These are phyloP conservation scores for Chalaropsis thielavioides DNA, from an alignment of 2,329 filamentous ascomycete genomes.

Conservation along the genomic window DNA sequence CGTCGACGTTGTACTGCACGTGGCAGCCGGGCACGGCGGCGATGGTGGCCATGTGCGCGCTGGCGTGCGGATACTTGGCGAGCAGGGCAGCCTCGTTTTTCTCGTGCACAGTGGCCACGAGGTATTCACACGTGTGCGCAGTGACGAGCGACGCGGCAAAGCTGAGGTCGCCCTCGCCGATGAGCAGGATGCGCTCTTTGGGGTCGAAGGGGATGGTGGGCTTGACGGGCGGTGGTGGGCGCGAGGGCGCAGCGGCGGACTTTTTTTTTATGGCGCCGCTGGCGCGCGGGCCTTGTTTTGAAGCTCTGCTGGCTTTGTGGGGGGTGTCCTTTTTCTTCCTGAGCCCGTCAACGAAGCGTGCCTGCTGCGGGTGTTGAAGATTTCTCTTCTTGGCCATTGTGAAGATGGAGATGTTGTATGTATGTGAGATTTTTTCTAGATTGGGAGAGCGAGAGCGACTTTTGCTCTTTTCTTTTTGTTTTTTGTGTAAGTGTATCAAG, in stretches of 20 bases:
- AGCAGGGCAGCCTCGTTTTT: slow-evolving; percentile 40
- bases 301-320: slow-evolving; percentile 11
- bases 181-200: slow-evolving; percentile 54
- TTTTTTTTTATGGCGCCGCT: slow-evolving; percentile 18
- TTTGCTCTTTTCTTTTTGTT: not conserved
- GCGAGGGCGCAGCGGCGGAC: slow-evolving; percentile 18
- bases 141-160: slow-evolving; percentile 54
- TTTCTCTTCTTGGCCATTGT: slow-evolving; percentile 33
- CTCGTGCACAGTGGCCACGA: slow-evolving; percentile 59
- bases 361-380: slow-evolving; percentile 22
- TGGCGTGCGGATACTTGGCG: slow-evolving; percentile 60
- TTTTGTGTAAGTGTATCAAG: not conserved
- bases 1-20: slow-evolving; percentile 52
- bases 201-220: slow-evolving; percentile 50
- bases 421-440: not conserved
- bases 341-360: slow-evolving; percentile 12
- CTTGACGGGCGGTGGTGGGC: slow-evolving; percentile 9
- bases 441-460: not conserved
- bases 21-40: slow-evolving; percentile 22
- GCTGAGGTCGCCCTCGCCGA: slow-evolving; percentile 71
- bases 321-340: slow-evolving; percentile 12
- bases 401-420: not conserved
- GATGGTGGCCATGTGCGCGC: slow-evolving; percentile 42
- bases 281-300: slow-evolving; percentile 1
- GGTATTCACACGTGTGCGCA: slow-evolving; percentile 49